Evolutionary conservation across 208 protist genomes (phyloP), one percentile per base, ranked within the genome.

Genomic region (Leishmania tropica): DNA sequence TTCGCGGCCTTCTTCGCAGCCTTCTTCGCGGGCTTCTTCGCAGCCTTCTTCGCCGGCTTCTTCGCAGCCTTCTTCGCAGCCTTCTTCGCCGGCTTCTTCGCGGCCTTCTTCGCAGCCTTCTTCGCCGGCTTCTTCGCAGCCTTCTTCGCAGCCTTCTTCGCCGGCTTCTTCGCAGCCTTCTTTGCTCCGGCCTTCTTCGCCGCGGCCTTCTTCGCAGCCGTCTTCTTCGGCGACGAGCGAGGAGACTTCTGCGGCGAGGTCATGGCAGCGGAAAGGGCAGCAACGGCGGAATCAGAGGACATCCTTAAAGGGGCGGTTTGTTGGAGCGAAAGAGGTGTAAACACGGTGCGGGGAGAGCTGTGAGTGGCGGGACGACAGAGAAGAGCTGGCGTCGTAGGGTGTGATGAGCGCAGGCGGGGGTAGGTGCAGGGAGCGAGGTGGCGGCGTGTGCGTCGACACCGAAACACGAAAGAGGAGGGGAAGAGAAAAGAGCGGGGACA

Each of bases 1-100:
- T 47, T 71, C 11, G 71, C 70, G 47, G 82, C 64, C 83, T 89
- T 89, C 28, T 58, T 64, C 31, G 68, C 79, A 0, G 65, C 72
- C 85, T 73, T 73, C 68, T 73, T 73, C 68, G 45, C 68, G 0
- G 68, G 15, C 68, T 71, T 71, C 65, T 73, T 73, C 21, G 24
- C 42, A 4, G 72, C 24, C 72, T 58, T 76, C 72, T 76, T 76
- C 45, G 15, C 42, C 2, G 67, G 60, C 85, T 87, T 88, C 84
- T 83, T 85, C 62, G 42, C 77, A n/a, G n/a, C n/a, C n/a, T n/a
- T n/a, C n/a, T n/a, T n/a, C n/a, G n/a, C n/a, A 1, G 77, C 47
- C 85, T 89, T 89, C 86, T 83, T 83, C 51, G 83, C 76, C 15
- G 83, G 0, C 84, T 81, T 86, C 84, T 90, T 89, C 31, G 70